Base-by-base conservation (phyloP, 2,329 filamentous ascomycete species). In the Coniochaeta ligniaria region DNA sequence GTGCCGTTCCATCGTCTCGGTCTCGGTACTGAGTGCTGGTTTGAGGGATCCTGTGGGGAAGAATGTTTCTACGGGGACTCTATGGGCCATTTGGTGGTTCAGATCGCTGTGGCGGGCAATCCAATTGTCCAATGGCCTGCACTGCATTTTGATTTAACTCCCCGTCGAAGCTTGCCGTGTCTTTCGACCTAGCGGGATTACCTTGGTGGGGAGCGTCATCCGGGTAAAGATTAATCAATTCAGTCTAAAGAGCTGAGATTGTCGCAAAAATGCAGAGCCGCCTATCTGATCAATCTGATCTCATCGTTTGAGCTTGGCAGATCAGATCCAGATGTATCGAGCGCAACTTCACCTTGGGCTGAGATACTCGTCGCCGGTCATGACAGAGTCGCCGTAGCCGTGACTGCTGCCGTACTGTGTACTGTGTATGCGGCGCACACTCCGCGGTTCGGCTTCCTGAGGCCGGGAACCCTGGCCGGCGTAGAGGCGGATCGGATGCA, bases 1-100 rank as follows among this genome's bases (percentile, higher is more conserved):
- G 14, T 52, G 47, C 47, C 47, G 17, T n/a, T 41, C 31, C 56
- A 3, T 33, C 35, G 16, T 45, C 35, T 45, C 56, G 56, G 16
- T 45, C 35, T 45, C 56, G 56, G 56, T 58, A 58, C 54, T 56
- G 31, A 55, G 31, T 58, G 36, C 22, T 58, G 45, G 52, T n/a
- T 43, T 45, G 22, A 6, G 47, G 24, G 47, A 31, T 31, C 17
- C n/a, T 20, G 22, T 58, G 20, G 57, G 57, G 60, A 61, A 59
- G 60, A 61, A 59, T 28, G 57, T 59, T 61, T 45, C 38, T 22
- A 59, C 60, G 60, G 3, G 47, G 47, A 26, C 31, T 22, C 3
- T 36, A n/a, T 36, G 54, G 31, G 33, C 26, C 50, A 31, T 33
- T 33, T 3, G 8, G 8, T 6, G 4, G 12, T 33, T 55, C 50